Percentiles rank a stretch among this genome's conserved stretches.
These are phyloP conservation scores for Zygoascus bituminiphila DNA, from an alignment of 805 yeast species.

Conservation along the genomic window DNA sequence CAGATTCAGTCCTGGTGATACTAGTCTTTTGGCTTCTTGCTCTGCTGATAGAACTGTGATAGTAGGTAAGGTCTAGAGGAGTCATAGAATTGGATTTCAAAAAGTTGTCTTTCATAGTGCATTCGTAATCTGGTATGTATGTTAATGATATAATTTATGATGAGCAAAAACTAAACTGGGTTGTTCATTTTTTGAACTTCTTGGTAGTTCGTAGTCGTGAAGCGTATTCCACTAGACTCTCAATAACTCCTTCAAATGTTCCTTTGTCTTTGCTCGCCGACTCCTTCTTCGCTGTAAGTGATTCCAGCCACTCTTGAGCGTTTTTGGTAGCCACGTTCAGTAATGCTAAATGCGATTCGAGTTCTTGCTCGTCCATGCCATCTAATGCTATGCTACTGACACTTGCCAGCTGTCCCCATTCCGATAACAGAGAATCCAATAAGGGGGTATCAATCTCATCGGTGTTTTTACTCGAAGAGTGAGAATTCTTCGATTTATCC, in stretches of 20 bases:
- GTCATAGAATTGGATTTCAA: neutral
- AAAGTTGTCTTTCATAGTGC: neutral
- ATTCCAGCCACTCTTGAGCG: conserved; percentile 34
- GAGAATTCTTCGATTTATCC: neutral
- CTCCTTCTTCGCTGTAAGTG: conserved; percentile 45
- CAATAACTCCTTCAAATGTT: conserved; percentile 80
- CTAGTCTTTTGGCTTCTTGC: conserved; percentile 37
- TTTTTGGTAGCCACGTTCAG: conserved; percentile 30
- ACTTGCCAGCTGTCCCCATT: conserved; percentile 28
- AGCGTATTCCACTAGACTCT: conserved; percentile 82
- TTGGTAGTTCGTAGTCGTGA: conserved; percentile 45
- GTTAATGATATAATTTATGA: neutral
- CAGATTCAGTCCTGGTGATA: conserved; percentile 40
- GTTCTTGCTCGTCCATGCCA: conserved; percentile 30
- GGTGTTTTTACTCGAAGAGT: neutral
- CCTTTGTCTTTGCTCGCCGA: conserved; percentile 56
- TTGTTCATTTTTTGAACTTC: conserved; percentile 24
- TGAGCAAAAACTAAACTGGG: no score
- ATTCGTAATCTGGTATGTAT: neutral
- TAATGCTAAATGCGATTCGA: conserved; percentile 31
- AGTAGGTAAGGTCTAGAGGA: conserved; percentile 6
- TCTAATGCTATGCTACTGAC: conserved; percentile 31
- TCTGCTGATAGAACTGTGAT: conserved; percentile 52
- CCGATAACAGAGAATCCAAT: conserved; percentile 17
- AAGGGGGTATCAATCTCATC: neutral